A percentile compares a stretch with the other conserved stretches of the same genome.
These are phyloP conservation scores for Eucalyptus regnans DNA, from an alignment of 345 rosid species.

Conservation along the genomic window DNA sequence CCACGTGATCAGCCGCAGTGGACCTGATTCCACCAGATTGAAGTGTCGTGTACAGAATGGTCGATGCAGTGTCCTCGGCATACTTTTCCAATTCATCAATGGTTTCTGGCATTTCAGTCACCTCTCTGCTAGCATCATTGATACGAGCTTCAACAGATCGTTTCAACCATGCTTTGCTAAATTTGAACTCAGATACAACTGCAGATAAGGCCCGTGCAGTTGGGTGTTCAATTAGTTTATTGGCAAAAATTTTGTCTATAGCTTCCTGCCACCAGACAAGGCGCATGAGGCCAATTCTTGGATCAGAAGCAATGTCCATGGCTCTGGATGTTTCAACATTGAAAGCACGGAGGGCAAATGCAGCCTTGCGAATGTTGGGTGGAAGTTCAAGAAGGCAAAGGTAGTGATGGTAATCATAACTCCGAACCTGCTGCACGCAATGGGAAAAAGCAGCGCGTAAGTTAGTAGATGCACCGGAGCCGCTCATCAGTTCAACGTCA, in stretches of 20 bases:
- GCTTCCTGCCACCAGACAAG: conserved; percentile 96
- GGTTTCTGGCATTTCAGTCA: conserved; percentile 52
- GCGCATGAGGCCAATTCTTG: conserved; percentile 83
- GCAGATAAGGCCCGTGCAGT: conserved; percentile 74
- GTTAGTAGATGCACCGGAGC: conserved; percentile 22
- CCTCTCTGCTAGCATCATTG: conserved; percentile 56
- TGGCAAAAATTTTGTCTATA: conserved; percentile 67
- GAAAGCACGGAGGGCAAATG: conserved; percentile 91
- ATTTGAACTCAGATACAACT: conserved; percentile 46
- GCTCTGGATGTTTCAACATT: conserved; percentile 92
- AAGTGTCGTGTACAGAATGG: conserved; percentile 71
- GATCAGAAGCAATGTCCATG: conserved; percentile 90
- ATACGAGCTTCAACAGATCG: conserved; percentile 85
- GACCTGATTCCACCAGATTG: conserved; percentile 84
- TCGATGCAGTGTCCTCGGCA: conserved; percentile 72
- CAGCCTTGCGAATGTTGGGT: conserved; percentile 62
- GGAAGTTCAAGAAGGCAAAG: conserved; percentile 97
- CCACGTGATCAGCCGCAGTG: conserved; percentile 76
- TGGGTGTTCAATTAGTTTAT: conserved; percentile 65
- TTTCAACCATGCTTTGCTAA: conserved; percentile 77
- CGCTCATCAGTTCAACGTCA: conserved; percentile 31
- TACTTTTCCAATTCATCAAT: conserved; percentile 74
- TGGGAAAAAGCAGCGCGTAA: conserved; percentile 69
- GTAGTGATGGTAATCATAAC: conserved; percentile 92
- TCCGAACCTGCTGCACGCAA: conserved; percentile 84